Evolutionary conservation across 306 rosid species (phyloP), one percentile per base, ranked within the genome.

Genomic region (Coriaria nepalensis): DNA sequence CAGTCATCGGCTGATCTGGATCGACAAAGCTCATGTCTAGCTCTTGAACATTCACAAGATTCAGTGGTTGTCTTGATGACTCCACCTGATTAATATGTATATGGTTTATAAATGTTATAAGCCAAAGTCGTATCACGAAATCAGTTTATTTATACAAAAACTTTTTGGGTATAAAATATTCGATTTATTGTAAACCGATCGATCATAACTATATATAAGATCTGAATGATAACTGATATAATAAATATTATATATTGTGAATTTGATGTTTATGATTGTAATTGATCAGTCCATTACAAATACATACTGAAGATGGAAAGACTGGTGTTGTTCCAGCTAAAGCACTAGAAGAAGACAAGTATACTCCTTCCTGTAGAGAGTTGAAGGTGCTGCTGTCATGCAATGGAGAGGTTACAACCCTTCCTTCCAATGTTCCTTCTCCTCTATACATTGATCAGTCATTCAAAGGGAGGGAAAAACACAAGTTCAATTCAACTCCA

Each of bases 71-170:
- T 33, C 14, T 32, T 12, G 42, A 32, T 33, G 64, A 43, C 33
- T 55, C 60, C 41, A 55, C 49, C 60, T 55, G 32, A 43, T 32
- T 33, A 55, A 20, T 20, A 20, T n/a, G n/a, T n/a, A n/a, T 1
- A 20, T 1, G 29, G 29, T 20, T 20, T 20, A 3, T 1, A 20
- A 20, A 20, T 20, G 29, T 20, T 20, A 1, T 43, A 48, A 48
- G 52, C n/a, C 29, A 11, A 10, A 29, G 29, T 20, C 3, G 29
- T 3, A 20, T 3, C 29, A 20, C 1, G 29, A 20, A 1, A 20
- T 20, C 3, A 3, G 29, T 20, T 20, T 20, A 20, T 20, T 20
- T 20, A 20, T n/a, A n/a, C n/a, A n/a, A n/a, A n/a, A n/a, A n/a
- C n/a, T n/a, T n/a, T n/a, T n/a, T n/a, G n/a, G n/a, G n/a, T n/a